These are phyloP conservation scores for Chlamydomonas sphaeroides DNA, from an alignment of 139 green algal species.

Conservation along the genomic window DNA sequence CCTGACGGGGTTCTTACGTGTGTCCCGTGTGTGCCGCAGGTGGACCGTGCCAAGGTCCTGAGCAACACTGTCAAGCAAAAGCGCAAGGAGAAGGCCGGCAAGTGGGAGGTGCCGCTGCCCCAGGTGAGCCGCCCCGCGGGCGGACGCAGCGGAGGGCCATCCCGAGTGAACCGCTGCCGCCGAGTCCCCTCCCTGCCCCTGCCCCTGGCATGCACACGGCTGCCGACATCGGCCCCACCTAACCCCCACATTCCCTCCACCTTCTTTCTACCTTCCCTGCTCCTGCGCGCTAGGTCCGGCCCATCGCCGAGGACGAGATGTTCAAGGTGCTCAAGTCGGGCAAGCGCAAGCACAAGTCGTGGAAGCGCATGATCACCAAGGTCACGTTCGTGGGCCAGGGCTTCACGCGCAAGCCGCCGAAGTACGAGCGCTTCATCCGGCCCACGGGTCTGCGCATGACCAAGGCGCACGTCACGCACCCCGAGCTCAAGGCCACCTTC, in stretches of 20 bases:
- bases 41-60: conserved; percentile 96
- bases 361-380: conserved; percentile 99
- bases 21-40: conserved; percentile 61
- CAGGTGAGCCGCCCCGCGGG: no score
- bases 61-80: conserved; percentile 99
- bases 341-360: conserved; percentile 94
- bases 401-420: conserved; percentile 99
- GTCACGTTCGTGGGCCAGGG: conserved; percentile 96
- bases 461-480: conserved; percentile 99
- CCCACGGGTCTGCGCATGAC: conserved; percentile 96
- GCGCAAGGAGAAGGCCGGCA: conserved; percentile 99
- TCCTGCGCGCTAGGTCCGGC: conserved; percentile 77
- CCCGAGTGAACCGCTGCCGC: neutral
- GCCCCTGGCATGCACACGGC: no score
- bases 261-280: neutral
- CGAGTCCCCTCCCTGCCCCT: no score
- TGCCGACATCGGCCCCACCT: no score
- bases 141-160: no score
- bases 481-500: conserved; percentile 99
- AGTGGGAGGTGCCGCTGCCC: conserved; percentile 99
- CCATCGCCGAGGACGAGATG: conserved; percentile 99
- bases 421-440: conserved; percentile 99
- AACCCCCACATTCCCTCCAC: no score
- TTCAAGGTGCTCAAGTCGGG: conserved; percentile 96
- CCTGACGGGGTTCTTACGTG: no score